Evolutionary conservation across 345 rosid genomes (phyloP).

Genomic region (Fremontodendron californicum): DNA sequence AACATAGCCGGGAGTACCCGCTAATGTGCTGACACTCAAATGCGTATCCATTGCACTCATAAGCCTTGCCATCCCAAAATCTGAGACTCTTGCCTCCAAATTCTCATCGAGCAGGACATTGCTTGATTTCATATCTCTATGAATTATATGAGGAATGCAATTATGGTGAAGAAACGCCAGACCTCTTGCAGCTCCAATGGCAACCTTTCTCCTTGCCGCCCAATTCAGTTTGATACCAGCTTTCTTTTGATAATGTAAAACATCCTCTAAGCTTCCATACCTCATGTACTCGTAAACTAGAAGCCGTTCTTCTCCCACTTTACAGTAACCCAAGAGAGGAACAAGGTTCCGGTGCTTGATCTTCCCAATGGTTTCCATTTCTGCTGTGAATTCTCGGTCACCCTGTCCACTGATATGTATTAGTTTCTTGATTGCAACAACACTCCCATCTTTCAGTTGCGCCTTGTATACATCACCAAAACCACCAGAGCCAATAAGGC

Average conservation of each 20-base stretch:
- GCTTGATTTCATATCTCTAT: constrained; percentile 97
- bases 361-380: constrained; percentile 97
- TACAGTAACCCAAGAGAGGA: constrained; percentile 90
- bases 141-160: constrained; percentile 88
- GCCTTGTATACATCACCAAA: constrained; percentile 98
- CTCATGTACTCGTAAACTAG: constrained; percentile 94
- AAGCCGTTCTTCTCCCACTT: constrained; percentile 85
- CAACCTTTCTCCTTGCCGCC: constrained; percentile 77
- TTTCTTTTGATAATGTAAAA: constrained; percentile 65
- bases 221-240: constrained; percentile 71
- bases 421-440: constrained; percentile 92
- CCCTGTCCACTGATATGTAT: constrained; percentile 95
- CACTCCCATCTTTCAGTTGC: constrained; percentile 71
- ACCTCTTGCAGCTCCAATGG: constrained; percentile 88
- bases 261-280: constrained; percentile 93
- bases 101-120: constrained; percentile 84
- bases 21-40: constrained; percentile 93
- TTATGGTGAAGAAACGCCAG: constrained; percentile 85
- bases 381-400: constrained; percentile 88
- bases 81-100: constrained; percentile 88
- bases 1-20: constrained; percentile 96
- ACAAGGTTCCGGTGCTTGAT: constrained; percentile 94
- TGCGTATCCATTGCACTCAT: constrained; percentile 93
- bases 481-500: constrained; percentile 92
- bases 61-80: constrained; percentile 96